phyloP scores from a whole-genome alignment of 441 rosid species.

The Raphanus hybrid region DNA sequence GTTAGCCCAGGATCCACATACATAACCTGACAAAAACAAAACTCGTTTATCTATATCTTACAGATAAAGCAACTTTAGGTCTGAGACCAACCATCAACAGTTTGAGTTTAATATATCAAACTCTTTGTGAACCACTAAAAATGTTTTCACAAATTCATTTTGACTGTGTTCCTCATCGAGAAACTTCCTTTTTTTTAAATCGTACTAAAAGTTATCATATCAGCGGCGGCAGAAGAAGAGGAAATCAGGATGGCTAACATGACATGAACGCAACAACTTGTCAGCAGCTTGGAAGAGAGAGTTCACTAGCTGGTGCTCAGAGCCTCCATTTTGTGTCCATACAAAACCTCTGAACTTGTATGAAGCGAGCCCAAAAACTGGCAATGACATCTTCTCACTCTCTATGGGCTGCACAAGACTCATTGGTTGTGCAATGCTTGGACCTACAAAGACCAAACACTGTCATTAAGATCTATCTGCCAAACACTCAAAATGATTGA shows the following conservation, averaged over 20 bases:
- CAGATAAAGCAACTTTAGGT: conserved; percentile 16
- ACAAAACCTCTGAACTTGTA: conserved; percentile 74
- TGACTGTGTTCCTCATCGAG: background rate
- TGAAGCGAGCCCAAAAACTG: conserved; percentile 73
- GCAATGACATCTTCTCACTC: conserved; percentile 55
- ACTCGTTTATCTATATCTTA: conserved; percentile 30
- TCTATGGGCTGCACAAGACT: conserved; percentile 19
- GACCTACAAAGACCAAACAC: conserved; percentile 43
- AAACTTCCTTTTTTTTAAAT: background rate
- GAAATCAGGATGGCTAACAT: conserved; percentile 82
- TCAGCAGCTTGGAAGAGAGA: conserved; percentile 62
- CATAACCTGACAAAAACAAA: conserved; percentile 22
- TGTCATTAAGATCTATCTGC: conserved; percentile 9
- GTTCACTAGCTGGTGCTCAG: conserved; percentile 49
- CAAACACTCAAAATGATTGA: background rate
- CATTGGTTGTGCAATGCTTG: conserved; percentile 30
- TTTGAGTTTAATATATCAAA: conserved; percentile 22
- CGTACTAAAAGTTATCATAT: conserved; percentile 15
- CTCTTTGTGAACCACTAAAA: conserved; percentile 13
- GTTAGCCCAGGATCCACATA: conserved; percentile 24
- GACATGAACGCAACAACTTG: conserved; percentile 50
- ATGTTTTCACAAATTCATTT: background rate
- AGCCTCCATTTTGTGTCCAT: conserved; percentile 57
- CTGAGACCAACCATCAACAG: conserved; percentile 38
- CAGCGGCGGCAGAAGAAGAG: conserved; percentile 62